phyloP scores from a whole-genome alignment of 2,329 filamentous ascomycete genomes.

The Talaromyces albobiverticillius region DNA sequence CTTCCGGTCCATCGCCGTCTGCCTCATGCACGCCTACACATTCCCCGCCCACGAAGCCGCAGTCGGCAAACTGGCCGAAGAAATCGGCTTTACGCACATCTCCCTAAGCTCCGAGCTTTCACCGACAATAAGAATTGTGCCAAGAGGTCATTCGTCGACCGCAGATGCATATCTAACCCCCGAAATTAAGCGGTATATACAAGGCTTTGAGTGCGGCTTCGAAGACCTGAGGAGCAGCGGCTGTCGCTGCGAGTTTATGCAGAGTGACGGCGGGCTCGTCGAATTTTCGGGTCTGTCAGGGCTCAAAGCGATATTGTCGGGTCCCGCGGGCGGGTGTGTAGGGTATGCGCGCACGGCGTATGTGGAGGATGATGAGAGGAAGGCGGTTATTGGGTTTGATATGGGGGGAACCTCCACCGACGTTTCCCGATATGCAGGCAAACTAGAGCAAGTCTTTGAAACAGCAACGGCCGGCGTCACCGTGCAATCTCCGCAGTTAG shows the following conservation, averaged over 20 bases:
- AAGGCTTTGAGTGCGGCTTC: constrained; percentile 76
- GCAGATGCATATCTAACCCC: constrained; percentile 79
- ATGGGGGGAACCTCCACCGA: constrained; percentile 95
- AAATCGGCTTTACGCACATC: constrained; percentile 74
- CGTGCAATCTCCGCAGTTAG: constrained; percentile 82
- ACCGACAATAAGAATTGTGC: constrained; percentile 81
- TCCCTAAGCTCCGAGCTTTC: constrained; percentile 77
- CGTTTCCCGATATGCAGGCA: constrained; percentile 62
- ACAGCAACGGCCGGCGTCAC: constrained; percentile 92
- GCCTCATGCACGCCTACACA: constrained; percentile 30
- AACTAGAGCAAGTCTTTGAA: constrained; percentile 92
- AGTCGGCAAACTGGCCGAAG: constrained; percentile 72
- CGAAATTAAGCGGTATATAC: constrained; percentile 74
- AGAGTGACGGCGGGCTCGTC: constrained; percentile 73
- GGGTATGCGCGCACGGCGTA: constrained; percentile 4
- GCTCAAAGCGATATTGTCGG: constrained; percentile 70
- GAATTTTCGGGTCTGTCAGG: constrained; percentile 70
- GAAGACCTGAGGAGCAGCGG: constrained; percentile 66
- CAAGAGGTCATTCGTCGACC: constrained; percentile 73
- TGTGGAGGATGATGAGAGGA: not conserved
- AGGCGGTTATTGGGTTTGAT: constrained; percentile 68
- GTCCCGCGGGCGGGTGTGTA: not conserved
- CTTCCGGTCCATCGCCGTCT: constrained; percentile 1
- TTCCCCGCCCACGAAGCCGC: constrained; percentile 80
- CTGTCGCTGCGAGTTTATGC: constrained; percentile 93